A percentile compares a stretch with the other conserved stretches of the same genome.
These are phyloP conservation scores for Pichia sporocuriosa DNA, from an alignment of 805 yeast species.

Conservation along the genomic window DNA sequence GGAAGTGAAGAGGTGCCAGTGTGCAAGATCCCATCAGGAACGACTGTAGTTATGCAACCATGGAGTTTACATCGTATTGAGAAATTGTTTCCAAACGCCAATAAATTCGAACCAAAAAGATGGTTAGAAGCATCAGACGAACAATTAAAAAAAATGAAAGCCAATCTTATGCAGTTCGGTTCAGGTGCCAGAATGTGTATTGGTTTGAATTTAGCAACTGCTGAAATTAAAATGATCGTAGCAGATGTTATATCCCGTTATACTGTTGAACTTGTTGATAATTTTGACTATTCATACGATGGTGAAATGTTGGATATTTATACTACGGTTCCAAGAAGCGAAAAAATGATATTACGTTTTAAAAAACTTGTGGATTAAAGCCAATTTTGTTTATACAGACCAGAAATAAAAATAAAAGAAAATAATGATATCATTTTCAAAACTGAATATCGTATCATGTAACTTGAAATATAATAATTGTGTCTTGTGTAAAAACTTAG, in stretches of 20 bases:
- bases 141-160: conserved; percentile 40
- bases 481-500: too few species aligned
- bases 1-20: conserved; percentile 23
- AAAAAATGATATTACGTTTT: conserved; percentile 13
- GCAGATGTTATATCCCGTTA: conserved; percentile 49
- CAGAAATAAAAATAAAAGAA: background rate
- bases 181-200: conserved; percentile 69
- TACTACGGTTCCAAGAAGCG: conserved; percentile 26
- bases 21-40: conserved; percentile 43
- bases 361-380: background rate
- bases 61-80: conserved; percentile 53
- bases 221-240: conserved; percentile 55
- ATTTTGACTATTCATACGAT: conserved; percentile 21
- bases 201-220: conserved; percentile 61
- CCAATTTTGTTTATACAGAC: background rate
- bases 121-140: conserved; percentile 43
- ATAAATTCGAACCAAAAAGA: conserved; percentile 42
- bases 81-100: conserved; percentile 44
- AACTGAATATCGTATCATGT: too few species aligned
- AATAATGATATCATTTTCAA: too few species aligned
- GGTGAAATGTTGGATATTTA: conserved; percentile 27
- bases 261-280: conserved; percentile 20
- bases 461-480: too few species aligned
- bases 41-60: conserved; percentile 58
- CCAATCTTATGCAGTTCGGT: conserved; percentile 62